Percentiles rank a stretch among this genome's conserved stretches.
Evolutionary conservation across 768 basidiomycete species (phyloP).

Genomic region (Leucosporidium creatinivorum): DNA sequence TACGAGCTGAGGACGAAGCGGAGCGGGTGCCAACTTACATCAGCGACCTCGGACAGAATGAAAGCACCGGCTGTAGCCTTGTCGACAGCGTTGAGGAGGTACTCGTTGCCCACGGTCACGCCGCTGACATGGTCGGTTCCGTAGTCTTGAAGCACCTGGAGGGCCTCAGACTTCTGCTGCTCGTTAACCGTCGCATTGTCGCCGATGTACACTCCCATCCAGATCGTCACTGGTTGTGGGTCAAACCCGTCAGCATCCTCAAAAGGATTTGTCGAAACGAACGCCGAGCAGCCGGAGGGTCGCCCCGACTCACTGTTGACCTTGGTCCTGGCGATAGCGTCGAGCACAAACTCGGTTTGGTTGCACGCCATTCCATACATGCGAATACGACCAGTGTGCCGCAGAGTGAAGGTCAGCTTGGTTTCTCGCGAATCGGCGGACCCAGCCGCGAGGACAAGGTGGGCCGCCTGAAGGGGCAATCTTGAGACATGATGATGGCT

Average conservation of each 20-base stretch:
- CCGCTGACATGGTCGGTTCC: constrained; percentile 70
- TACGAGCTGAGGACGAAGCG: too few species aligned
- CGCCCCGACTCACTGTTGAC: constrained; percentile 68
- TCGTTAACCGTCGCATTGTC: constrained; percentile 52
- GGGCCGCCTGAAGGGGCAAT: too few species aligned
- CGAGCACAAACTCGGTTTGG: constrained; percentile 51
- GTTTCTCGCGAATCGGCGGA: not conserved
- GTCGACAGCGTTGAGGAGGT: constrained; percentile 37
- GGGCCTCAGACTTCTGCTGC: constrained; percentile 60
- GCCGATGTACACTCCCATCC: constrained; percentile 38
- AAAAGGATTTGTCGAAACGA: too few species aligned
- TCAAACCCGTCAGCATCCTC: too few species aligned
- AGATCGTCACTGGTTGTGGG: constrained; percentile 5
- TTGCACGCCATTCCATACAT: constrained; percentile 35
- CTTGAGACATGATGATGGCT: too few species aligned
- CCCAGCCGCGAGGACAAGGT: too few species aligned
- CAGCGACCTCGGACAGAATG: not conserved
- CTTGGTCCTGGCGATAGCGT: constrained; percentile 84
- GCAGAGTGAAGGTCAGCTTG: not conserved
- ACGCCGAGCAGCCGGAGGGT: not conserved
- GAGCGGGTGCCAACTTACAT: constrained; percentile 7
- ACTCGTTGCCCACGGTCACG: constrained; percentile 87
- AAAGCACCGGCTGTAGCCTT: constrained; percentile 1
- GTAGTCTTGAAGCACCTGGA: constrained; percentile 63
- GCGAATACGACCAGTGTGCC: constrained; percentile 21